Percentiles rank a stretch among this genome's conserved stretches.
phyloP scores from a whole-genome alignment of 176 grass and related monocot genomes.

The Coix lacrymajobi region DNA sequence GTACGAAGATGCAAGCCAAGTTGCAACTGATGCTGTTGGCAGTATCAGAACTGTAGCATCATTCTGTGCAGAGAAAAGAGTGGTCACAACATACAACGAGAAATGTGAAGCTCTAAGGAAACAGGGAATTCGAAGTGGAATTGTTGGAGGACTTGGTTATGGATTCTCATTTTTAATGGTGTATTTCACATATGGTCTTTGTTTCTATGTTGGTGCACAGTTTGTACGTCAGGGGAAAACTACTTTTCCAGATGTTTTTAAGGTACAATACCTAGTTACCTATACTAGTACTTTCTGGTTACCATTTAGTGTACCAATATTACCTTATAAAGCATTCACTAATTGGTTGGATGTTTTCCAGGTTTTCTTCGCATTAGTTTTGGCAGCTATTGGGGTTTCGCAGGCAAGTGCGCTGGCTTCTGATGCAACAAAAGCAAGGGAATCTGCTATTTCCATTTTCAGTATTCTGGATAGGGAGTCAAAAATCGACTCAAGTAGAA shows the following conservation, averaged over 20 bases:
- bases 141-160: constrained; percentile 48
- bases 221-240: constrained; percentile 43
- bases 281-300: background rate
- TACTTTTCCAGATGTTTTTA: constrained; percentile 53
- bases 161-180: constrained; percentile 43
- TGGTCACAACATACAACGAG: constrained; percentile 35
- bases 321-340: background rate
- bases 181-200: constrained; percentile 39
- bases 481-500: constrained; percentile 42
- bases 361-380: constrained; percentile 56
- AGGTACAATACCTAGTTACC: constrained; percentile 15
- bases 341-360: constrained; percentile 14
- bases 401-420: constrained; percentile 43
- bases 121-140: constrained; percentile 48
- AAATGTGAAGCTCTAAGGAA: constrained; percentile 53
- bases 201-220: constrained; percentile 54
- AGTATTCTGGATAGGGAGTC: constrained; percentile 58
- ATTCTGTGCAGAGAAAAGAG: constrained; percentile 52
- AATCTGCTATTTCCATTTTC: constrained; percentile 58
- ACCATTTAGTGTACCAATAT: background rate
- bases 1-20: constrained; percentile 64
- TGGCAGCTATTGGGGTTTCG: constrained; percentile 37
- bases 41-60: constrained; percentile 65
- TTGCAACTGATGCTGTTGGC: constrained; percentile 51
- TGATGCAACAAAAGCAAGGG: constrained; percentile 52